Conservation (phyloP, 257 asterid species). For the Cordia subcordata region DNA sequence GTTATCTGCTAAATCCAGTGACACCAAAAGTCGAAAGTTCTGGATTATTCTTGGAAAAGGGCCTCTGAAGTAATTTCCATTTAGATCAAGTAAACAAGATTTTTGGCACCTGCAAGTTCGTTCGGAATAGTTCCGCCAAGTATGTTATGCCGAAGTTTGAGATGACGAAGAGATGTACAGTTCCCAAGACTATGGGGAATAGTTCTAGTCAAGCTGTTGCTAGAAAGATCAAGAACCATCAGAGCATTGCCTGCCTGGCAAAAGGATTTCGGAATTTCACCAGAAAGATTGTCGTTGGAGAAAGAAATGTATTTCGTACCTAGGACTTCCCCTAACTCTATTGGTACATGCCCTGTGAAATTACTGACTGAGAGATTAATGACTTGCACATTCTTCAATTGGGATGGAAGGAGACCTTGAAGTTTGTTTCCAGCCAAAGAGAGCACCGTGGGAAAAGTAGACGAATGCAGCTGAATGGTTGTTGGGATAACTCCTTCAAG, state of each 20-base stretch:
- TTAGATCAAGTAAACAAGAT: constrained; percentile 10
- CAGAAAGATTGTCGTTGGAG: constrained; percentile 2
- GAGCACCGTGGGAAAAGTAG: constrained; percentile 5
- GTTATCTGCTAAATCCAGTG: constrained; percentile 5
- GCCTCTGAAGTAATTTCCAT: constrained; percentile 2
- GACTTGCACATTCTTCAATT: constrained; percentile 4
- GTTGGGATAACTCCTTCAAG: constrained; percentile 10
- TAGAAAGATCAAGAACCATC: constrained; percentile 16
- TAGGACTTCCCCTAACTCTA: not conserved
- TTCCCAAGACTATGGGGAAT: constrained; percentile 2
- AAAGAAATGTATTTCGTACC: constrained; percentile 11
- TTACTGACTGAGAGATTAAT: constrained; percentile 8
- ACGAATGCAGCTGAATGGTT: constrained; percentile 14
- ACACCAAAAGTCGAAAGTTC: constrained; percentile 7
- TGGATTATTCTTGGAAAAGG: constrained; percentile 5
- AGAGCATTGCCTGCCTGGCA: constrained; percentile 2
- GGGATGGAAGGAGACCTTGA: constrained; percentile 12
- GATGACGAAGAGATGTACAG: constrained; percentile 13
- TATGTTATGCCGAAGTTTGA: constrained; percentile 8
- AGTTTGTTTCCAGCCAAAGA: constrained; percentile 8
- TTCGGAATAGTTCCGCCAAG: constrained; percentile 12
- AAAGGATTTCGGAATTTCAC: constrained; percentile 13
- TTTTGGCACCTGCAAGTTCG: constrained; percentile 4
- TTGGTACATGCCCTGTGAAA: constrained; percentile 7
- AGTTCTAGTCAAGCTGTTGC: constrained; percentile 8